phyloP scores from a whole-genome alignment of 768 basidiomycete genomes.

The Mycena epipterygia region DNA sequence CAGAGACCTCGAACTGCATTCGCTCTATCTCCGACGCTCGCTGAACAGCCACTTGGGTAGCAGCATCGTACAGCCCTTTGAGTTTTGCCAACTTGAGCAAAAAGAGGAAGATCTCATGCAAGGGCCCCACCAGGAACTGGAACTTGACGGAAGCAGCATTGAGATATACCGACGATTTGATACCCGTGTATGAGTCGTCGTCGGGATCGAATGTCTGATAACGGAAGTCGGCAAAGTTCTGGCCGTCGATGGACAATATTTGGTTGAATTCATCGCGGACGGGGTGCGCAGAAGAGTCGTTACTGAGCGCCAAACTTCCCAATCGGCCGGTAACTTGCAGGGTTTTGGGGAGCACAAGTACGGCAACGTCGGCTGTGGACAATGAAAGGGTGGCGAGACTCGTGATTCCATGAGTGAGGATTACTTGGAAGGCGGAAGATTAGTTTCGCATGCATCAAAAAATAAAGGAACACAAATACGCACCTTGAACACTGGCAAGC shows the following conservation, averaged over 20 bases:
- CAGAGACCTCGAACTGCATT: constrained; percentile 92
- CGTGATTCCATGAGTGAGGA: constrained; percentile 78
- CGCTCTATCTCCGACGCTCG: constrained; percentile 92
- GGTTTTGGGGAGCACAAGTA: constrained; percentile 79
- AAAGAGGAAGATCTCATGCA: constrained; percentile 91
- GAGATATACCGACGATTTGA: constrained; percentile 87
- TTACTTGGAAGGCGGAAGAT: constrained; percentile 60
- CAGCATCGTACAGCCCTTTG: constrained; percentile 95
- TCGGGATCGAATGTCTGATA: constrained; percentile 92
- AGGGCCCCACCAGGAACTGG: constrained; percentile 90
- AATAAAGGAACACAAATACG: constrained; percentile 37
- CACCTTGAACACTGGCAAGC: constrained; percentile 89
- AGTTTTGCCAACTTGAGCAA: constrained; percentile 88
- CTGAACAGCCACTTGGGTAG: constrained; percentile 93
- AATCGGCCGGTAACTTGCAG: constrained; percentile 86
- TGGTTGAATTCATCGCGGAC: constrained; percentile 81
- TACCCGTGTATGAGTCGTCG: constrained; percentile 77
- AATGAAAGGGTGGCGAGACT: constrained; percentile 89
- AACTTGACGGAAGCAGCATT: constrained; percentile 92
- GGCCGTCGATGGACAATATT: constrained; percentile 93
- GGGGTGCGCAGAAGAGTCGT: constrained; percentile 69
- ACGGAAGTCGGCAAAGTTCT: constrained; percentile 92
- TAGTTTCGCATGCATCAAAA: constrained; percentile 5
- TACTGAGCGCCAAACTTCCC: constrained; percentile 85
- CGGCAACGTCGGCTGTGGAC: constrained; percentile 89